Evolutionary conservation across 2,329 filamentous ascomycete genomes (phyloP).

Genomic region (Trichoderma semiorbis): DNA sequence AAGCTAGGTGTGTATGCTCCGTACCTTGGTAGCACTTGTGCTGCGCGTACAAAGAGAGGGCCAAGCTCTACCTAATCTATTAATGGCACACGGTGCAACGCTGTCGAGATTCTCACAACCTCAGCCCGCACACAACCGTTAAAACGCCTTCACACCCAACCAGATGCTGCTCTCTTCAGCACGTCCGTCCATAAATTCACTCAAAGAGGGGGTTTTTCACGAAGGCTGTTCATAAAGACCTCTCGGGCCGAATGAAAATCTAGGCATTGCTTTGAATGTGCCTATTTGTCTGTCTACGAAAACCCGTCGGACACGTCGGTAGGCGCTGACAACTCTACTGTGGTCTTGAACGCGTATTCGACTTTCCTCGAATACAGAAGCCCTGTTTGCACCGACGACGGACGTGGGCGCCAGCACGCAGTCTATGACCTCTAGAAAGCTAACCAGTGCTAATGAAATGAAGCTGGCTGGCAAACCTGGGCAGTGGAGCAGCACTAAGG

Average conservation of each 20-base stretch:
- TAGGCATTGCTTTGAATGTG: background rate
- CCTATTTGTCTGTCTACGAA: background rate
- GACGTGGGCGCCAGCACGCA: background rate
- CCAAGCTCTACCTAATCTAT: background rate
- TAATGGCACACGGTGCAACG: slow-evolving; percentile 10
- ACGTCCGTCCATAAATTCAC: slow-evolving; percentile 14
- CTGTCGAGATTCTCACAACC: slow-evolving; percentile 5
- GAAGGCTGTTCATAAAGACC: background rate
- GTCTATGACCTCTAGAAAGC: background rate
- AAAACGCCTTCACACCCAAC: slow-evolving; percentile 1
- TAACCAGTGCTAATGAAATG: slow-evolving; percentile 5
- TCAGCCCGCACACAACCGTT: slow-evolving; percentile 9
- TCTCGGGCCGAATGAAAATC: slow-evolving; percentile 13
- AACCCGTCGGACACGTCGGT: background rate
- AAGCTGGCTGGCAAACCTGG: background rate
- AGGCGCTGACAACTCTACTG: background rate
- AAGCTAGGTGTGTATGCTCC: background rate
- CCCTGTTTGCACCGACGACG: background rate
- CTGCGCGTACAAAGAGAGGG: background rate
- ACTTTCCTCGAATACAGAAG: background rate
- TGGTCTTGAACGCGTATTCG: background rate
- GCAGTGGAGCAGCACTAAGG: slow-evolving; percentile 3
- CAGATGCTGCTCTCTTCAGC: background rate
- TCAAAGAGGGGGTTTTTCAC: slow-evolving; percentile 3
- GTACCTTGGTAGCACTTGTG: background rate